Conservation (phyloP, 2,329 filamentous ascomycete species). For the Lecanicillium sp. region DNA sequence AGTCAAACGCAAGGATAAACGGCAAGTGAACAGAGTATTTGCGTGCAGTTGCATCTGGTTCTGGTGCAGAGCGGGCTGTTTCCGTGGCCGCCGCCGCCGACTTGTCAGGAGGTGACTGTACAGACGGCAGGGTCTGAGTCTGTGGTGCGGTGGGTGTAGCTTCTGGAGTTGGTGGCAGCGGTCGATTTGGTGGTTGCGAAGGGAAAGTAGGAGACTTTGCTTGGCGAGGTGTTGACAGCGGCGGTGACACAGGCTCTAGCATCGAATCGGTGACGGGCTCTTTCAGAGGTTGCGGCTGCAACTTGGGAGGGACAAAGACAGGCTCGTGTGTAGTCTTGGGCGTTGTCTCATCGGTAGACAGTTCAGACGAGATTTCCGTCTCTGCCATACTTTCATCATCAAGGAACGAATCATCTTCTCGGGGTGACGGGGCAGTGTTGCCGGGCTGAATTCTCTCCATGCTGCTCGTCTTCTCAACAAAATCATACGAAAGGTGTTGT, state of each 20-base stretch:
- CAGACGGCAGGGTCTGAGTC: slow-evolving; percentile 15
- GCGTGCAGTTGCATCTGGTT: slow-evolving; percentile 19
- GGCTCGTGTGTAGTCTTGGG: slow-evolving; percentile 15
- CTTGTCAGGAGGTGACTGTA: not conserved
- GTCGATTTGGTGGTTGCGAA: slow-evolving; percentile 21
- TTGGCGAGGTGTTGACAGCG: slow-evolving; percentile 7
- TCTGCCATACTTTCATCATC: slow-evolving; percentile 43
- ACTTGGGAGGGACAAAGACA: slow-evolving; percentile 11
- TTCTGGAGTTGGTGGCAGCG: slow-evolving; percentile 41
- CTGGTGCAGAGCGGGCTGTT: slow-evolving; percentile 26
- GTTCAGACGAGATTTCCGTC: slow-evolving; percentile 55
- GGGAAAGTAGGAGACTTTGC: slow-evolving; percentile 1
- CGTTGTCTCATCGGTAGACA: slow-evolving; percentile 43
- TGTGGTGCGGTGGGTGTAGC: slow-evolving; percentile 36
- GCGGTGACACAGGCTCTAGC: slow-evolving; percentile 5
- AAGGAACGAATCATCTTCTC: slow-evolving; percentile 35
- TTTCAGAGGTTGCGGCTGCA: slow-evolving; percentile 27
- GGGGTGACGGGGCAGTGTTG: slow-evolving; percentile 20
- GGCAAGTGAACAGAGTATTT: slow-evolving; percentile 57
- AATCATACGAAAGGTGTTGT: slow-evolving; percentile 41
- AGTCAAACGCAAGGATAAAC: slow-evolving; percentile 75
- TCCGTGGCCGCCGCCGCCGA: slow-evolving; percentile 16
- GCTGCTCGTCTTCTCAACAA: slow-evolving; percentile 45
- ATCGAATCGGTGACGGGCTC: slow-evolving; percentile 10
- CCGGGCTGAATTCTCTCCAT: slow-evolving; percentile 34